Evolutionary conservation across 2,329 filamentous ascomycete genomes (phyloP), one percentile per base, ranked within the genome.

Genomic region (Geosmithia morbida): DNA sequence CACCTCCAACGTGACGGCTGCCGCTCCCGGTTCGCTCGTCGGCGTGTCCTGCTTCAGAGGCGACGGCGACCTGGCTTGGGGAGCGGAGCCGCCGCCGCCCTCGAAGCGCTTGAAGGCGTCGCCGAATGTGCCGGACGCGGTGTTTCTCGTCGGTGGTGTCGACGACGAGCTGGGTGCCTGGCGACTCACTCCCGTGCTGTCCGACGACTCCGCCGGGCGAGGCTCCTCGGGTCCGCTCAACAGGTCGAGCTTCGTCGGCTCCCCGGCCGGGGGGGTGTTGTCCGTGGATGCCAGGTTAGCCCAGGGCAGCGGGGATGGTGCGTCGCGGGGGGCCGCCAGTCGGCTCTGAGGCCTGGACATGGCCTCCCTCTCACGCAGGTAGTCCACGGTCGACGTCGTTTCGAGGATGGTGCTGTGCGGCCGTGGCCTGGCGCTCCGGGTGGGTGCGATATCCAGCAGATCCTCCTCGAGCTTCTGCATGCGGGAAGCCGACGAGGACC

Each of bases 51-150:
- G 69, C 54, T 70, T 72, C 22, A 69, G 62, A 3, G 71, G 73
- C 5, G 73, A 75, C 1, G 71, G 67, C 14, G 69, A 69, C 37
- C 70, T 65, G 7, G 55, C 57, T 16, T 37, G 33, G n/a, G 59
- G 49, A 55, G 54, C 50, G 43, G 52, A 11, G 3, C 33, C 33
- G 33, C 5, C 33, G 50, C 70, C 75, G 20, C 69, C 72, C 61
- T 98, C 92, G 55, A 97, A 97, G 6, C 85, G 77, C 58, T 90
- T 87, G 66, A 97, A 96, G 2, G 90, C 89, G 56, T 96, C 89
- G 1, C 89, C 87, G 61, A 97, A 96, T 55, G 84, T 87, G 20
- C 88, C 86, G 5, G 81, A 83, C 18, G 33, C 33, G 3, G 33
- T 16, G 14, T 11, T 11, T 16, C 33, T 37, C 11, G 33, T 3